Conservation (phyloP, 176 grass and related monocot genomes). For the Zea mays region DNA sequence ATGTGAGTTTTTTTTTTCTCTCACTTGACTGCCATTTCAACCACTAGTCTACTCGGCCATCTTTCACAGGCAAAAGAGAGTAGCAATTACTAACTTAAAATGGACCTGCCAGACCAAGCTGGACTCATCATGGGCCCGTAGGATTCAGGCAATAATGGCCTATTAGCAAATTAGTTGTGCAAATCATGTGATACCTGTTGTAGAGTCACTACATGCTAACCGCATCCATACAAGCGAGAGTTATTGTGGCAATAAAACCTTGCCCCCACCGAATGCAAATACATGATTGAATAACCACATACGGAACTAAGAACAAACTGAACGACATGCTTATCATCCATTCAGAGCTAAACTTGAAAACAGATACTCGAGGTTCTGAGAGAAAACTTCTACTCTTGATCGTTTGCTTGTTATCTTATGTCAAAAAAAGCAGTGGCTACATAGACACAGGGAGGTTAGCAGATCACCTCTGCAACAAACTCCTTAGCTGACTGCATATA, state of each 20-base stretch:
- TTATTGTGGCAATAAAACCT: constrained; percentile 2
- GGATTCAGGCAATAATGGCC: constrained; percentile 33
- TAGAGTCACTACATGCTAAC: constrained; percentile 31
- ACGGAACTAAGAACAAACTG: not conserved
- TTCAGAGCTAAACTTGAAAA: constrained; percentile 27
- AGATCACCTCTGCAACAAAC: constrained; percentile 53
- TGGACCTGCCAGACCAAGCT: constrained; percentile 26
- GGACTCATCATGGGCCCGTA: constrained; percentile 26
- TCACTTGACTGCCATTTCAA: too few relatives aligned
- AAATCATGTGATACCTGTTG: constrained; percentile 28
- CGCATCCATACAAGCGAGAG: not conserved
- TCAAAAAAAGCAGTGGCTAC: constrained; percentile 9
- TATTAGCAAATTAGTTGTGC: constrained; percentile 27
- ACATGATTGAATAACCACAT: constrained; percentile 23
- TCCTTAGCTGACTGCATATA: constrained; percentile 65
- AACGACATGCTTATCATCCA: constrained; percentile 6
- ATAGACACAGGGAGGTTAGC: not conserved
- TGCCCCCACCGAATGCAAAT: constrained; percentile 14
- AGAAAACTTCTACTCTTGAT: not conserved
- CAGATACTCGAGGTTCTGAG: constrained; percentile 10
- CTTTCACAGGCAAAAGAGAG: constrained; percentile 1
- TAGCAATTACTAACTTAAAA: not conserved
- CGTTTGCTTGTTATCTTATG: not conserved
- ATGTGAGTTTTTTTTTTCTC: too few relatives aligned
- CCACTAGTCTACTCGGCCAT: not conserved